Evolutionary conservation across 371 early-diverging fungal species (phyloP), one percentile per base, ranked within the genome.

Genomic region (Umbelopsis sp.): DNA sequence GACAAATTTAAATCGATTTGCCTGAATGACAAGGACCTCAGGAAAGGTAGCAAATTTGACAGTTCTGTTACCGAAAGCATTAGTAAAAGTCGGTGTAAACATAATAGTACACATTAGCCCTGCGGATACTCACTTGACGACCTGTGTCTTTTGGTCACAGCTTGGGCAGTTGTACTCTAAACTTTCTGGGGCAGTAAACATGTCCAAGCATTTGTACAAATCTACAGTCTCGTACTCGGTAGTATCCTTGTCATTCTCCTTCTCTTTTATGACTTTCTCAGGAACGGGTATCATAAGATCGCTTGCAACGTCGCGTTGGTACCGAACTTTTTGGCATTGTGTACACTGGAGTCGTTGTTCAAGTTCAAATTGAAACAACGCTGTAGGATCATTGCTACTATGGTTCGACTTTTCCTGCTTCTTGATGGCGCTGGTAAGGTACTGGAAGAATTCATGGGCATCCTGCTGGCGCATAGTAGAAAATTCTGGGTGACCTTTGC

Each of bases 391-490:
- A 18, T 66, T 63, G 16, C 44, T 69, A 74, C 70, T 76, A 8
- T 63, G 46, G 41, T 69, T 74, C 4, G 80, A 76, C 35, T 90
- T 89, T 65, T 96, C 95, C 63, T 89, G 89, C 73, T 92, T 89
- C 65, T 91, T 85, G 20, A 96, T 78, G 10, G 85, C 78, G 50
- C 91, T 91, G 65, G 86, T 70, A 46, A 97, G 71, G 66, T 92
- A 90, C 71, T 91, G 92, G 69, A 96, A 87, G 72, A 96, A 98
- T 78, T 99, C 99, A 77, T 89, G 95, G 0, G 98, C 96, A 76
- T 99, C 99, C 86, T 99, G 99, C 76, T 99, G 99, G 50, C 95
- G 86, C 97, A 97, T 97, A 0, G 96, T 92, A 5, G 93, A 88
- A 69, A 99, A 99, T 73, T 98, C 99, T 12, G 87, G 79, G 73